Conservation (phyloP, 768 basidiomycete species). For the Lyophyllum semitale region DNA sequence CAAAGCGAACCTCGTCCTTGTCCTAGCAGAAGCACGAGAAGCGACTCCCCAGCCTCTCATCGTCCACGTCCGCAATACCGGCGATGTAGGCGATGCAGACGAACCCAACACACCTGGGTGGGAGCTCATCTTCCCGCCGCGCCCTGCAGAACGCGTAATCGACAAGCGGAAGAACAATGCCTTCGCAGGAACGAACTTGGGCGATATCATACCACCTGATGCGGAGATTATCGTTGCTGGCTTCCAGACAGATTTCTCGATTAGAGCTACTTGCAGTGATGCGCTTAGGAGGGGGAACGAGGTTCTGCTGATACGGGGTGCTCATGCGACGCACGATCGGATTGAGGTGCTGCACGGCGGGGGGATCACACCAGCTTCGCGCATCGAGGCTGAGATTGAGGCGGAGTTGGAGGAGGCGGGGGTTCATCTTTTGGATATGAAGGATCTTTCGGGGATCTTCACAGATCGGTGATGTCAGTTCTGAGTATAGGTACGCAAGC, state of each 20-base stretch:
- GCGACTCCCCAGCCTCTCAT: conserved; percentile 53
- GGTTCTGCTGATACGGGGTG: conserved; percentile 62
- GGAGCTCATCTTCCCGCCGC: conserved; percentile 59
- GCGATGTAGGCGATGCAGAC: conserved; percentile 63
- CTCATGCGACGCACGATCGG: conserved; percentile 70
- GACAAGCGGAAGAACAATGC: conserved; percentile 76
- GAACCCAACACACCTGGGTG: conserved; percentile 58
- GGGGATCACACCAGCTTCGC: conserved; percentile 49
- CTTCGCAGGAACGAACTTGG: conserved; percentile 60
- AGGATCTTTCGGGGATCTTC: conserved; percentile 61
- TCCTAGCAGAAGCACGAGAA: conserved; percentile 53
- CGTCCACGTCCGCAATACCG: conserved; percentile 68
- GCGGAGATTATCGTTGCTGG: conserved; percentile 70
- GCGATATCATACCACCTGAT: conserved; percentile 46
- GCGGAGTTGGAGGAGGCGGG: conserved; percentile 70
- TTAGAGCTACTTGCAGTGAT: conserved; percentile 60
- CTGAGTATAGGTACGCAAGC: not conserved
- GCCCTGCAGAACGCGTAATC: conserved; percentile 51
- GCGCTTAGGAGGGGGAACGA: conserved; percentile 66
- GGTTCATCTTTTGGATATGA: conserved; percentile 66
- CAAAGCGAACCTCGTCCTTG: conserved; percentile 46
- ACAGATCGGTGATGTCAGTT: conserved; percentile 45
- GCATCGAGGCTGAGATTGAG: conserved; percentile 63
- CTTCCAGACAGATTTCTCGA: conserved; percentile 67
- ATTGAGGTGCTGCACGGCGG: conserved; percentile 63